Conservation (phyloP, 2,329 filamentous ascomycete genomes). For the Penicillium sp. region DNA sequence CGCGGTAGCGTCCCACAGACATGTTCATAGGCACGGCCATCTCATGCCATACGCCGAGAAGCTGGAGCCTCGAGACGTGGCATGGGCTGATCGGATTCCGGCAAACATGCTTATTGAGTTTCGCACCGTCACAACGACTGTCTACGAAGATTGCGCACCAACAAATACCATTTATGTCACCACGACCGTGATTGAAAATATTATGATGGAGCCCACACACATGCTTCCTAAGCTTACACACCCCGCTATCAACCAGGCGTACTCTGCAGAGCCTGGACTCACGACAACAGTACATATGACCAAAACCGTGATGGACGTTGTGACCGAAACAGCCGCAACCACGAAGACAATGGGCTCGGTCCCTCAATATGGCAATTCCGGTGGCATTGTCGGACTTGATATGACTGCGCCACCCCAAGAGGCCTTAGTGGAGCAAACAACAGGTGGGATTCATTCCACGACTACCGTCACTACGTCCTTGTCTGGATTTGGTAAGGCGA, state of each 20-base stretch:
- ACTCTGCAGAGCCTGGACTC: background rate
- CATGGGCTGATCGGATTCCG: constrained; percentile 1
- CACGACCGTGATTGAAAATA: constrained; percentile 6
- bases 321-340: background rate
- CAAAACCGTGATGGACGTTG: constrained; percentile 5
- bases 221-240: background rate
- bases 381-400: constrained; percentile 1
- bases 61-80: constrained; percentile 8
- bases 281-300: constrained; percentile 13
- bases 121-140: constrained; percentile 24
- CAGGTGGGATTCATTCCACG: background rate
- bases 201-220: constrained; percentile 3
- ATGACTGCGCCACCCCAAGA: background rate
- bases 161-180: constrained; percentile 7
- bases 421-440: background rate
- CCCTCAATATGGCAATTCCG: constrained; percentile 6
- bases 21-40: constrained; percentile 24
- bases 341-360: constrained; percentile 11
- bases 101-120: constrained; percentile 15
- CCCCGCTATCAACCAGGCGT: background rate
- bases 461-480: background rate
- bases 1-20: constrained; percentile 26
- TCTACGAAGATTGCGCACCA: constrained; percentile 17
- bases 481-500: background rate
- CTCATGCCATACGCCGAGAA: constrained; percentile 6